phyloP scores from a whole-genome alignment of 768 basidiomycete genomes.

The Pisolithus albus region DNA sequence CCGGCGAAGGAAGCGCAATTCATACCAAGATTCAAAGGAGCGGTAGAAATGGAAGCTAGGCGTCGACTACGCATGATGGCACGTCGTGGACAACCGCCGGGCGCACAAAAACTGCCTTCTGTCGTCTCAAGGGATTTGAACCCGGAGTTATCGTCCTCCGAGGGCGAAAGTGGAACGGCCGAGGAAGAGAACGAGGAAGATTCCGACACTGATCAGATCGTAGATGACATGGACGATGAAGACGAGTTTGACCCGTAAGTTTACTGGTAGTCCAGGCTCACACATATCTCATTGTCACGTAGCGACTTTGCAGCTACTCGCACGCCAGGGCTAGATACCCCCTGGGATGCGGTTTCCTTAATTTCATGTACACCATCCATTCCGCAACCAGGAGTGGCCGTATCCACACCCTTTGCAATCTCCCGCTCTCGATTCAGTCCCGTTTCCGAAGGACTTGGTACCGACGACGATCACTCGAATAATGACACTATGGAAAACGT shows the following conservation, averaged over 20 bases:
- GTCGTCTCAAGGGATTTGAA: slow-evolving; percentile 36
- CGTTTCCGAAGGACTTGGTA: slow-evolving; percentile 46
- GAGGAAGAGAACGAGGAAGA: slow-evolving; percentile 48
- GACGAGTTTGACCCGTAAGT: slow-evolving; percentile 81
- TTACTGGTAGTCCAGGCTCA: neutral
- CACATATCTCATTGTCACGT: slow-evolving; percentile 1
- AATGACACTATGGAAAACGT: slow-evolving; percentile 23
- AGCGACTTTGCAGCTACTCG: slow-evolving; percentile 68
- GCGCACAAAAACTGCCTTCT: slow-evolving; percentile 18
- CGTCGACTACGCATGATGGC: slow-evolving; percentile 61
- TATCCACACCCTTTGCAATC: neutral
- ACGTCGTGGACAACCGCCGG: slow-evolving; percentile 36
- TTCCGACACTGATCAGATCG: slow-evolving; percentile 44
- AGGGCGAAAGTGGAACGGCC: slow-evolving; percentile 42
- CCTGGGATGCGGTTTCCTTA: slow-evolving; percentile 56
- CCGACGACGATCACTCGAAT: slow-evolving; percentile 26
- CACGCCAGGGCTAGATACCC: slow-evolving; percentile 44
- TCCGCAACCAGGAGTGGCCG: neutral
- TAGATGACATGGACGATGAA: slow-evolving; percentile 50
- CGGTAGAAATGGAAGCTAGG: slow-evolving; percentile 78
- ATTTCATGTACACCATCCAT: slow-evolving; percentile 45
- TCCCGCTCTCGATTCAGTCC: slow-evolving; percentile 53
- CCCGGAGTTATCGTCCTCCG: slow-evolving; percentile 43
- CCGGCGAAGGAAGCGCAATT: slow-evolving; percentile 53
- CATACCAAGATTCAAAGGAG: slow-evolving; percentile 75